Conservation (phyloP, 2,329 filamentous ascomycete genomes). For the Phoma sp. region DNA sequence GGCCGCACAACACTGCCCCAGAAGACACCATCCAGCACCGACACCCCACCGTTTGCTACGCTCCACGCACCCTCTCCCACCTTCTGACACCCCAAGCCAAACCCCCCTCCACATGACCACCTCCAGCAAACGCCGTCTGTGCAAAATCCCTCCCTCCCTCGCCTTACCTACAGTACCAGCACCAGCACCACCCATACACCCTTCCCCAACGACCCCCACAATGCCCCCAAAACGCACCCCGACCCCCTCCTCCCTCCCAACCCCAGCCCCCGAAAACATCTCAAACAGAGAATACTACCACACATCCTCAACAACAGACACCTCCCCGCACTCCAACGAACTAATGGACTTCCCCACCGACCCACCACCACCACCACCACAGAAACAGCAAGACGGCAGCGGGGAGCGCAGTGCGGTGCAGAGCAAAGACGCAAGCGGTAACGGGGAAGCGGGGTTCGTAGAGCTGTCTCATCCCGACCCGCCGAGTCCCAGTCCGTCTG, state of each 20-base stretch:
- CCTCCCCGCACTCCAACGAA: background rate
- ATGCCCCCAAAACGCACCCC: background rate
- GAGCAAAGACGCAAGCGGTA: background rate
- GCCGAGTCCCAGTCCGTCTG: conserved; percentile 4
- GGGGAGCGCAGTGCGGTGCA: background rate
- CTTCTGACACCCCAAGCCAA: no score
- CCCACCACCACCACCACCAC: no score
- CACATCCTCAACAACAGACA: background rate
- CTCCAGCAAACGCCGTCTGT: no score
- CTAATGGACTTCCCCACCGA: background rate
- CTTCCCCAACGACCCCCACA: no score
- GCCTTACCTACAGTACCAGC: no score
- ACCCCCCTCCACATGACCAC: no score
- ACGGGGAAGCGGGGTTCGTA: background rate
- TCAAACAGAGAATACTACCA: conserved; percentile 9
- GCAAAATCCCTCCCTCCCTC: no score
- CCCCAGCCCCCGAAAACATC: background rate
- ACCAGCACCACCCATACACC: no score
- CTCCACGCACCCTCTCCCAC: no score
- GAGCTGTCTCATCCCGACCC: background rate
- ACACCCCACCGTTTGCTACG: no score
- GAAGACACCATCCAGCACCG: no score
- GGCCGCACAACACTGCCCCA: no score
- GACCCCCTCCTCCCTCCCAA: conserved; percentile 3
- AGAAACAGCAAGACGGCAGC: background rate